Percentiles rank a stretch among this genome's conserved stretches.
phyloP scores from a whole-genome alignment of 805 yeast species.

The Yarrowia sp. region DNA sequence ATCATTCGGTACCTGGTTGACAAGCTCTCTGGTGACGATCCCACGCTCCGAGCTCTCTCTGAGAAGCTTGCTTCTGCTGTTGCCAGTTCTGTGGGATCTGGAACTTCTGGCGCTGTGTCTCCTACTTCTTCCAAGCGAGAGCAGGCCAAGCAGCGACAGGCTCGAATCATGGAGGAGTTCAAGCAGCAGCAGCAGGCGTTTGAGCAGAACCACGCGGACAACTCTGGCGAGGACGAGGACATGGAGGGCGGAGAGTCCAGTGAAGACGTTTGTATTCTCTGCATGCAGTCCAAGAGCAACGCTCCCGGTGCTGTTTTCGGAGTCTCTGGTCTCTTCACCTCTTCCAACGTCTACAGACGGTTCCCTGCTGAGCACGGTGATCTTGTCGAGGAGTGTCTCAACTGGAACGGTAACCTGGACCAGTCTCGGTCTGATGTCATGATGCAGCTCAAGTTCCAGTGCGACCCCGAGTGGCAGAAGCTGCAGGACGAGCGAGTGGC shows the following conservation, averaged over 20 bases:
- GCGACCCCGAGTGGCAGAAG: constrained; percentile 50
- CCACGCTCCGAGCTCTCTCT: not conserved
- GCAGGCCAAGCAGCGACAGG: constrained; percentile 72
- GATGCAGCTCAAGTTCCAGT: constrained; percentile 29
- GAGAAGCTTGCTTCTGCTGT: constrained; percentile 9
- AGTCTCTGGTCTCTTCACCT: constrained; percentile 66
- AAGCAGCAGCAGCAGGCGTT: constrained; percentile 81
- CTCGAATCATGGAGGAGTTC: constrained; percentile 75
- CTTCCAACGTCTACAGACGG: constrained; percentile 64
- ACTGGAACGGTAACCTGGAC: constrained; percentile 57
- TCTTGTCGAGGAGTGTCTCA: constrained; percentile 71
- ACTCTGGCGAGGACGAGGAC: constrained; percentile 50
- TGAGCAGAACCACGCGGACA: constrained; percentile 55
- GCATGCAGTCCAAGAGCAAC: constrained; percentile 48
- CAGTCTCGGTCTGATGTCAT: constrained; percentile 33
- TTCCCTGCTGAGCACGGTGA: constrained; percentile 69
- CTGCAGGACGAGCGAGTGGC: constrained; percentile 53
- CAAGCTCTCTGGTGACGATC: constrained; percentile 9
- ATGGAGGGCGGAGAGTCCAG: constrained; percentile 41
- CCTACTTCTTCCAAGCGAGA: constrained; percentile 57
- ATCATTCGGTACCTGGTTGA: constrained; percentile 18
- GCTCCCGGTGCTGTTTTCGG: constrained; percentile 72
- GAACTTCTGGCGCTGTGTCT: constrained; percentile 1
- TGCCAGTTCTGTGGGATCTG: not conserved
- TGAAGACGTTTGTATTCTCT: constrained; percentile 75